Evolutionary conservation across 75 land plant genomes (phyloP), one percentile per base, ranked within the genome.

Genomic region (Selaginella tamariscina): DNA sequence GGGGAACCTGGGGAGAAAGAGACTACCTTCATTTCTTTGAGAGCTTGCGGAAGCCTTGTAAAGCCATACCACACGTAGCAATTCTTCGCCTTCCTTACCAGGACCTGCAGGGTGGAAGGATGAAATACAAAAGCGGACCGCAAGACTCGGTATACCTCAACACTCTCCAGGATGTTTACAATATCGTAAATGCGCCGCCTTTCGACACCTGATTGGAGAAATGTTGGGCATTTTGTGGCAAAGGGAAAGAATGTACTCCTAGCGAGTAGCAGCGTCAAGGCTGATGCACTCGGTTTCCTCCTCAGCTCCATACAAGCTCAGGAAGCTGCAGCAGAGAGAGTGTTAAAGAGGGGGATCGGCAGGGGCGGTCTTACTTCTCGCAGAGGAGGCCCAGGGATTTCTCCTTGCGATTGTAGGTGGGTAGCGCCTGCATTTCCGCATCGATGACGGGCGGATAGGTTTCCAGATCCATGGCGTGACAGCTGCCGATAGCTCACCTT

Each of bases 361-460:
- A 39, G 15, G 15, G 49, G 49, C 49, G 30, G 13, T 33, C 70
- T 69, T 76, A 93, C 98, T 93, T 93, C 55, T 86, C 73, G 76
- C 96, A 93, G 0, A 93, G 70, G 31, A 93, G 80, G 49, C 95
- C 90, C 15, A 93, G 79, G n/a, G 96, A 93, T 32, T 93, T 93
- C 75, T 86, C 84, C 78, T 93, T 93, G 33, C 98, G 76, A 70
- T 86, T 82, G 82, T 93, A 93, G 18, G 77, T 30, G 32, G 72
- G 59, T 24, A 64, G 74, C 0, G 55, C 26, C 24, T 30, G 68
- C 27, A 30, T 29, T 30, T 67, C 74, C 22, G 57, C 60, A 26
- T 72, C 74, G 0, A 67, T 29, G 26, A 54, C 55, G 56, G 57
- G 66, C 28, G 73, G 49, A 39, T 5, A 39, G 49, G 11, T 15